Evolutionary conservation across 2,329 filamentous ascomycete species (phyloP), one percentile per base, ranked within the genome.

Genomic region (Curvularia hawaiiensis): DNA sequence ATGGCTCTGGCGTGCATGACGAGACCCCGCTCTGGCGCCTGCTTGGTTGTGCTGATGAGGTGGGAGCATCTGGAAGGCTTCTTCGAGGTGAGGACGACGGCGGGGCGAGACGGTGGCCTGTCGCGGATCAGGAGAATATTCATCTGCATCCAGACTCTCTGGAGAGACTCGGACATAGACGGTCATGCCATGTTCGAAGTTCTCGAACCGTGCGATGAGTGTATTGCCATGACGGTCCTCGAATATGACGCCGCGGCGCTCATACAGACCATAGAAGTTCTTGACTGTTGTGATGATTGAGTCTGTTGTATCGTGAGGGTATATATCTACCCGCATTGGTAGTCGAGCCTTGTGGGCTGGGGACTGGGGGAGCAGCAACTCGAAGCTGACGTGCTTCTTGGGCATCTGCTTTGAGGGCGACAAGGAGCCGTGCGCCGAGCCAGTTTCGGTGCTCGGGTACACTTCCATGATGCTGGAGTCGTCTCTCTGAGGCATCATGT

Each of bases 211-310:
- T 63, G 94, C 92, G 77, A 99, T 98, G 72, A 99, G 86, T 60
- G 90, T 96, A 71, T 90, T 94, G 70, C 91, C 92, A 69, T 90
- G 83, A 63, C 91, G 87, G 77, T 98, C 94, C 79, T 98, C 94
- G 72, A 99, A 98, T 79, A 92, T 96, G 72, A 99, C 90, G 65
- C 95, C 93, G 74, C 89, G 68, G 30, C 79, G 88, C 64, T 94
- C 91, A 76, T 97, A 97, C 66, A 99, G 85, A 60, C 95, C 95
- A 75, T 97, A 98, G 80, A 98, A 98, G 82, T 97, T 98, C 84
- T 97, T 98, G 73, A 98, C 94, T 1, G 95, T 98, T 14, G 92
- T 95, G 63, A 98, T 91, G 79, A 99, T 99, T 35, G 93, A 97
- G 75, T 98, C 94, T 22, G 94, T 98, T 51, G 91, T 93, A 81